These are phyloP conservation scores for Stachybotrys echinatus DNA, from an alignment of 2,329 filamentous ascomycete genomes.

Conservation along the genomic window DNA sequence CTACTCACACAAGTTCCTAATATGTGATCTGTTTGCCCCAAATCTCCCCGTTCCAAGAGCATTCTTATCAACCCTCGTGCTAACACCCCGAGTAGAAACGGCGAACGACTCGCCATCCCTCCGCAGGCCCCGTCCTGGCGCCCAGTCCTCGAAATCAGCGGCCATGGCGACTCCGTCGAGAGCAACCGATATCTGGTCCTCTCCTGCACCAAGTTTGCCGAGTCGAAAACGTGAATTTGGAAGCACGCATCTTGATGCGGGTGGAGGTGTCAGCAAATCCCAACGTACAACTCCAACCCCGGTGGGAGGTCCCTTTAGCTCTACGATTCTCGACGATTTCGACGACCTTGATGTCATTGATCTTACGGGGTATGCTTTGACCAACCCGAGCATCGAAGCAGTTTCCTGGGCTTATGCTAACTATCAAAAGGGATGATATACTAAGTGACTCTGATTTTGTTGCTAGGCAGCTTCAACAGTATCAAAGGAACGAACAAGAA, in stretches of 20 bases:
- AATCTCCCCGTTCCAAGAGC: too few relatives aligned
- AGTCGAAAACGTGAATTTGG: slow-evolving; percentile 22
- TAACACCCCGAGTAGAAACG: background rate
- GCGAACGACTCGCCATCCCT: slow-evolving; percentile 7
- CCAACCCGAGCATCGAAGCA: background rate
- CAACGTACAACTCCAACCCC: slow-evolving; percentile 22
- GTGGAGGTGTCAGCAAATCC: slow-evolving; percentile 21
- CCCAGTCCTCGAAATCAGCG: slow-evolving; percentile 1
- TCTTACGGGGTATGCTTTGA: slow-evolving; percentile 32
- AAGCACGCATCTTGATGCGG: slow-evolving; percentile 10
- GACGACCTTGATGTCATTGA: slow-evolving; percentile 28
- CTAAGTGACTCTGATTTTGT: slow-evolving; percentile 19
- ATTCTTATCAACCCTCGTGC: too few relatives aligned
- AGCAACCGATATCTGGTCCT: slow-evolving; percentile 5
- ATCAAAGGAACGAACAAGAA: slow-evolving; percentile 23
- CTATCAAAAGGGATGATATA: slow-evolving; percentile 25
- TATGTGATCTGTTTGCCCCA: too few relatives aligned
- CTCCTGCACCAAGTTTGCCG: slow-evolving; percentile 13
- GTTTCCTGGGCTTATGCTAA: slow-evolving; percentile 8
- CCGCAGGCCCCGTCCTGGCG: slow-evolving; percentile 5
- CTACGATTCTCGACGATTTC: background rate
- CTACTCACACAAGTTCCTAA: too few relatives aligned
- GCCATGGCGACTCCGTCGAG: slow-evolving; percentile 14
- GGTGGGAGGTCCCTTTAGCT: slow-evolving; percentile 1
- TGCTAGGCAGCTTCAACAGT: slow-evolving; percentile 27